These are phyloP conservation scores for Pythium coloratum DNA, from an alignment of 352 stramenopile genomes.

Conservation along the genomic window DNA sequence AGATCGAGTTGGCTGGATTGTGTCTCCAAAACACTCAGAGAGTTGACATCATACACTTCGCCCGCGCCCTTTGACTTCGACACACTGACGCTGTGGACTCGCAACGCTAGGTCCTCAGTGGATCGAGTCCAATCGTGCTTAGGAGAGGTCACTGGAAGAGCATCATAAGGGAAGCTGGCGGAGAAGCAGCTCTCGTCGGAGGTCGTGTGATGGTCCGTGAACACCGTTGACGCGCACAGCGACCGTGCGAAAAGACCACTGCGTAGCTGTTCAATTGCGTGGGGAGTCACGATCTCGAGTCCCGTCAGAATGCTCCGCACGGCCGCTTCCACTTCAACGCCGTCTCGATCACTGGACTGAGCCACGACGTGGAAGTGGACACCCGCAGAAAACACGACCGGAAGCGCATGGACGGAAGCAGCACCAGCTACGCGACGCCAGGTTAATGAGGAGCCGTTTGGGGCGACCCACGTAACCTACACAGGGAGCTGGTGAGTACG, in stretches of 20 bases:
- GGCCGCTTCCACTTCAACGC: not conserved
- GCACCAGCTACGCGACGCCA: conserved; percentile 17
- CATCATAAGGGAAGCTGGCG: conserved; percentile 7
- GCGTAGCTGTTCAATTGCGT: not conserved
- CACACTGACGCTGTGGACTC: not conserved
- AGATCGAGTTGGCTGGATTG: not conserved
- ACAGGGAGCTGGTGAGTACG: not conserved
- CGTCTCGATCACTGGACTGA: not conserved
- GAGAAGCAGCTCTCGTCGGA: conserved; percentile 14
- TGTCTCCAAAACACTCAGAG: not conserved
- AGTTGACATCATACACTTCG: not conserved
- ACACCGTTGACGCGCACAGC: conserved; percentile 21
- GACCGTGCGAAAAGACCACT: conserved; percentile 12
- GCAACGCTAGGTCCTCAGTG: not conserved
- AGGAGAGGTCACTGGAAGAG: not conserved
- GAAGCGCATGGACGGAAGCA: not conserved
- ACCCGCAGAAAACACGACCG: conserved; percentile 16
- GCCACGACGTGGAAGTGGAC: conserved; percentile 15
- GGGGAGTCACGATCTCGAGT: not conserved
- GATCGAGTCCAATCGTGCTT: not conserved
- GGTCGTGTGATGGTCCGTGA: conserved; percentile 2
- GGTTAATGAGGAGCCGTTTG: conserved; percentile 2
- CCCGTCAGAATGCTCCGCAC: not conserved
- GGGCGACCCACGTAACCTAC: conserved; percentile 16
- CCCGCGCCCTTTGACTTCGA: not conserved